A percentile compares a stretch with the other conserved stretches of the same genome.
These are phyloP conservation scores for Penicillium steckii DNA, from an alignment of 495 filamentous ascomycete species.

Conservation along the genomic window DNA sequence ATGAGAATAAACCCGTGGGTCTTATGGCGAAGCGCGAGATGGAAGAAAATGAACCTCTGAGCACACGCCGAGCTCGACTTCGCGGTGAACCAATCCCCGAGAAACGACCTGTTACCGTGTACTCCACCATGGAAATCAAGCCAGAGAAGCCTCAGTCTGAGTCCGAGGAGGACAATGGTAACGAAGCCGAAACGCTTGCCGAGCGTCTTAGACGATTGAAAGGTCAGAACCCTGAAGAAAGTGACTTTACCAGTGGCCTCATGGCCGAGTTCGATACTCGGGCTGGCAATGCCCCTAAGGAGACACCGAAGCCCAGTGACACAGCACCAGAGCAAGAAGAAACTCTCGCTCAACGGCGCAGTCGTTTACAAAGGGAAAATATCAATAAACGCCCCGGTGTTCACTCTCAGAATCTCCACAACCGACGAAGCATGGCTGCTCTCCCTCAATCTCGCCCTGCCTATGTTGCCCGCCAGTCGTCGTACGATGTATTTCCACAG, in stretches of 20 bases:
- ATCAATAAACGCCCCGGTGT: conserved; percentile 32
- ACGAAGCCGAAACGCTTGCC: conserved; percentile 77
- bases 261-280: conserved; percentile 66
- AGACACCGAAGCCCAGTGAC: not conserved
- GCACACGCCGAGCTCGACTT: conserved; percentile 73
- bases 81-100: conserved; percentile 51
- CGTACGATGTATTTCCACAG: conserved; percentile 24
- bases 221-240: conserved; percentile 59
- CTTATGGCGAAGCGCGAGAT: conserved; percentile 80
- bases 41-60: conserved; percentile 91
- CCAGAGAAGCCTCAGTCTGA: conserved; percentile 7
- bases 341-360: conserved; percentile 82
- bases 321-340: conserved; percentile 58
- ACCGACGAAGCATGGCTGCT: conserved; percentile 66
- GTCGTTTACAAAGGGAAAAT: conserved; percentile 72
- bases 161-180: conserved; percentile 42
- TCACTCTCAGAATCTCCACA: conserved; percentile 30
- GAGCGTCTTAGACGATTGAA: conserved; percentile 71
- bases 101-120: conserved; percentile 39
- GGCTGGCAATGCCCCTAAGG: conserved; percentile 22
- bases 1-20: conserved; percentile 71
- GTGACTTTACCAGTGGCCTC: conserved; percentile 76
- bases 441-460: conserved; percentile 60
- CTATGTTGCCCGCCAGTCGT: conserved; percentile 27
- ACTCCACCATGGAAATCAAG: conserved; percentile 22